A percentile compares a stretch with the other conserved stretches of the same genome.
These are phyloP conservation scores for Pythium sukuiense DNA, from an alignment of 352 stramenopile species.

Conservation along the genomic window DNA sequence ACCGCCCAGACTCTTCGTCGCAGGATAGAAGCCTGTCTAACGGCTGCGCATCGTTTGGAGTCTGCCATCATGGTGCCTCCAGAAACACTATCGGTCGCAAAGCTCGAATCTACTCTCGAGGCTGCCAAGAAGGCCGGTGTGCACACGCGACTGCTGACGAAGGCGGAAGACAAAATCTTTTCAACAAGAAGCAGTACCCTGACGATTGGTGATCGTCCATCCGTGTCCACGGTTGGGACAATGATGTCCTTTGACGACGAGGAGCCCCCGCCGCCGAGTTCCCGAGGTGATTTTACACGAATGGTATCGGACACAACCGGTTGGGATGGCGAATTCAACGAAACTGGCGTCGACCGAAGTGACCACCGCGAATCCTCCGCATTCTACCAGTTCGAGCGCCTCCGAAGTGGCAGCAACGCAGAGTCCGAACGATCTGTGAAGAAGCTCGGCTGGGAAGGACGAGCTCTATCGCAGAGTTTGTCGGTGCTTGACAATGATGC, in stretches of 20 bases:
- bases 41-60: conserved; percentile 48
- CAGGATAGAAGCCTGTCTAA: conserved; percentile 47
- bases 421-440: conserved; percentile 40
- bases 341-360: conserved; percentile 12
- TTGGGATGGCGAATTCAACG: conserved; percentile 34
- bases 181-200: conserved; percentile 29
- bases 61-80: conserved; percentile 40
- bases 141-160: conserved; percentile 55
- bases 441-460: conserved; percentile 67
- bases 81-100: conserved; percentile 46
- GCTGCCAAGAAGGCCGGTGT: conserved; percentile 58
- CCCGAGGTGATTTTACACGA: conserved; percentile 15
- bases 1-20: conserved; percentile 48
- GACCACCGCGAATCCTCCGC: conserved; percentile 37
- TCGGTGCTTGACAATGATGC: conserved; percentile 51
- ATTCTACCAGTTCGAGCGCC: conserved; percentile 71
- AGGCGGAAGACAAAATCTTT: conserved; percentile 59
- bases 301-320: conserved; percentile 47
- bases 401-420: conserved; percentile 54
- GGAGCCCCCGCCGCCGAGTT: conserved; percentile 5
- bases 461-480: conserved; percentile 59
- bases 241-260: conserved; percentile 8
- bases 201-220: conserved; percentile 32
- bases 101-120: conserved; percentile 59
- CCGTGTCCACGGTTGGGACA: conserved; percentile 10